A percentile compares a stretch with the other conserved stretches of the same genome.
phyloP scores from a whole-genome alignment of 2,329 filamentous ascomycete genomes.

The Dendrostoma leiphaemia region DNA sequence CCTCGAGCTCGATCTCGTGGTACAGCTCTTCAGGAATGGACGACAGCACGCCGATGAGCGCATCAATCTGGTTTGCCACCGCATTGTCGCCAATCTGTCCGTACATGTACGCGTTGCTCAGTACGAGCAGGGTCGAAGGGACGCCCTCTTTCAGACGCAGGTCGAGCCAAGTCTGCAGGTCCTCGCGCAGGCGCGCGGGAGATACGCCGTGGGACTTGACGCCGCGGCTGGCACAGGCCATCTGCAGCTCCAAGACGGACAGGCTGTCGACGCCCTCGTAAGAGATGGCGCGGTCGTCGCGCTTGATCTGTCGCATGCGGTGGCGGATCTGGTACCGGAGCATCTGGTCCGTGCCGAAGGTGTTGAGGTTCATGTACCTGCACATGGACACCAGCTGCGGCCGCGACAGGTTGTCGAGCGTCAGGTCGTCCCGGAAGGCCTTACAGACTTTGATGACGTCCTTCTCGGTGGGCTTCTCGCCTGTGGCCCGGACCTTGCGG shows the following conservation, averaged over 20 bases:
- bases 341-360: constrained; percentile 96
- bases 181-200: constrained; percentile 81
- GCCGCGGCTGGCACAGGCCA: constrained; percentile 85
- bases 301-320: constrained; percentile 98
- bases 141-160: constrained; percentile 90
- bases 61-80: constrained; percentile 86
- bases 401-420: constrained; percentile 91
- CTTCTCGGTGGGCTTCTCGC: constrained; percentile 80
- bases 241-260: constrained; percentile 90
- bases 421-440: constrained; percentile 97
- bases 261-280: constrained; percentile 92
- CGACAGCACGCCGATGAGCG: constrained; percentile 85
- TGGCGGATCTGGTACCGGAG: constrained; percentile 95
- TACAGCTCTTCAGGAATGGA: constrained; percentile 97
- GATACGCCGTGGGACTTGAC: constrained; percentile 91
- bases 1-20: constrained; percentile 98
- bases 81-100: constrained; percentile 74
- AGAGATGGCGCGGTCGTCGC: constrained; percentile 90
- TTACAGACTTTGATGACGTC: constrained; percentile 99
- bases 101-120: constrained; percentile 98
- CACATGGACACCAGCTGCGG: constrained; percentile 97
- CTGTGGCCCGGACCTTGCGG: constrained; percentile 89
- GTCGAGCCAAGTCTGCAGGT: constrained; percentile 91
- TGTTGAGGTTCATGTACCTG: constrained; percentile 96
- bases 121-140: constrained; percentile 90